Conservation (phyloP, 2,329 filamentous ascomycete genomes). For the Mycocentrospora acerina region DNA sequence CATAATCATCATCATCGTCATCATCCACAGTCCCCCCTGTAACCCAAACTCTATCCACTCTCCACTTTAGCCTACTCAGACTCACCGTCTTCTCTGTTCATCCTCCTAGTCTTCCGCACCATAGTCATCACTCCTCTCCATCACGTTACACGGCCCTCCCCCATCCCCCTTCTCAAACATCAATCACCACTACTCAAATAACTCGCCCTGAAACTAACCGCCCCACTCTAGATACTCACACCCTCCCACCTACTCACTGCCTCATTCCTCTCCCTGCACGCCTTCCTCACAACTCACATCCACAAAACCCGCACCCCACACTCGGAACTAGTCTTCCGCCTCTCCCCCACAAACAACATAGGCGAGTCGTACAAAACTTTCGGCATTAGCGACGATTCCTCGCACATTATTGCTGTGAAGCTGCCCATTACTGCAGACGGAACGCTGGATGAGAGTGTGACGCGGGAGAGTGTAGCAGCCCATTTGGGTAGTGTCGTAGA, state of each 20-base stretch:
- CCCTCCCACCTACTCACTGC: conserved; percentile 72
- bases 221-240: conserved; percentile 64
- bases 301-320: conserved; percentile 79
- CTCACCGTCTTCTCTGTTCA: too few relatives aligned
- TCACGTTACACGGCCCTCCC: too few relatives aligned
- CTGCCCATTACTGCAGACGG: conserved; percentile 51
- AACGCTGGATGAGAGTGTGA: conserved; percentile 12
- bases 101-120: too few relatives aligned
- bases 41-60: too few relatives aligned
- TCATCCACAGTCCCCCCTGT: too few relatives aligned
- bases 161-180: conserved; percentile 50
- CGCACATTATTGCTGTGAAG: conserved; percentile 77
- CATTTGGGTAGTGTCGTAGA: conserved; percentile 30
- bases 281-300: conserved; percentile 61
- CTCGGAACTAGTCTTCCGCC: conserved; percentile 79
- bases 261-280: conserved; percentile 73
- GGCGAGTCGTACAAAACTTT: conserved; percentile 88
- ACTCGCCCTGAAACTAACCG: neutral
- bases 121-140: too few relatives aligned
- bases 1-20: neutral
- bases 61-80: too few relatives aligned
- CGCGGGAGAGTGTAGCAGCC: conserved; percentile 22
- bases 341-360: conserved; percentile 87
- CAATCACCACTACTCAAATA: neutral
- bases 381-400: conserved; percentile 72